Evolutionary conservation across 768 basidiomycete genomes (phyloP).

Genomic region (Naganishia antarctica): DNA sequence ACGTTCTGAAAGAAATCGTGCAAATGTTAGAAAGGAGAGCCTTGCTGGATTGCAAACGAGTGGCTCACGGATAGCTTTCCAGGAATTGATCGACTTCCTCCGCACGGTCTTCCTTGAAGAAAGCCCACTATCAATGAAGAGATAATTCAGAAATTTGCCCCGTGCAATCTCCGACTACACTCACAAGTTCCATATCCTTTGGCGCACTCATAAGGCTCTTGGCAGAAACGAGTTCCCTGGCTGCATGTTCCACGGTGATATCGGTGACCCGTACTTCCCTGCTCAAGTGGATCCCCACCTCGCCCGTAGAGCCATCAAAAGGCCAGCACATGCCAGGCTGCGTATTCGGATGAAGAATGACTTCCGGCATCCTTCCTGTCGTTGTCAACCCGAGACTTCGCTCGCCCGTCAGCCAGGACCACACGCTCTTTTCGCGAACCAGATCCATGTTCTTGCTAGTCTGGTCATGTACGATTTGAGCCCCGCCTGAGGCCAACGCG

Average conservation of each 20-base stretch:
- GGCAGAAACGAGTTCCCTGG: conserved; percentile 74
- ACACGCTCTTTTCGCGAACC: conserved; percentile 34
- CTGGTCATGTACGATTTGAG: conserved; percentile 69
- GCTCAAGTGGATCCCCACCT: conserved; percentile 74
- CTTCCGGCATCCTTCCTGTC: conserved; percentile 76
- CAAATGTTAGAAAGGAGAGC: background rate
- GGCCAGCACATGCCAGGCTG: conserved; percentile 91
- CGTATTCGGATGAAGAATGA: conserved; percentile 77
- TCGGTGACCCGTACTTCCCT: conserved; percentile 59
- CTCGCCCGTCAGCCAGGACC: conserved; percentile 55
- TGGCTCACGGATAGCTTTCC: conserved; percentile 23
- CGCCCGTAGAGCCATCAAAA: conserved; percentile 70
- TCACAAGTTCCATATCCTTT: conserved; percentile 68
- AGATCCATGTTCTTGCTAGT: conserved; percentile 76
- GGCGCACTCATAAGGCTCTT: conserved; percentile 65
- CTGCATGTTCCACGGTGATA: conserved; percentile 82
- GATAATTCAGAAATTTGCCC: too few relatives aligned
- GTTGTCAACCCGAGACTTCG: conserved; percentile 52
- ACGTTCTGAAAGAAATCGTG: conserved; percentile 7
- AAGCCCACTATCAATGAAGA: conserved; percentile 18
- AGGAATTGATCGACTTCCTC: conserved; percentile 9
- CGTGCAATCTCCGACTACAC: too few relatives aligned
- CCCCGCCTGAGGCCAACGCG: conserved; percentile 78
- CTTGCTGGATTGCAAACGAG: background rate
- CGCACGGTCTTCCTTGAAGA: background rate